Base-by-base conservation (phyloP, 805 yeast genomes). In the Jamesozyma gamospora region DNA sequence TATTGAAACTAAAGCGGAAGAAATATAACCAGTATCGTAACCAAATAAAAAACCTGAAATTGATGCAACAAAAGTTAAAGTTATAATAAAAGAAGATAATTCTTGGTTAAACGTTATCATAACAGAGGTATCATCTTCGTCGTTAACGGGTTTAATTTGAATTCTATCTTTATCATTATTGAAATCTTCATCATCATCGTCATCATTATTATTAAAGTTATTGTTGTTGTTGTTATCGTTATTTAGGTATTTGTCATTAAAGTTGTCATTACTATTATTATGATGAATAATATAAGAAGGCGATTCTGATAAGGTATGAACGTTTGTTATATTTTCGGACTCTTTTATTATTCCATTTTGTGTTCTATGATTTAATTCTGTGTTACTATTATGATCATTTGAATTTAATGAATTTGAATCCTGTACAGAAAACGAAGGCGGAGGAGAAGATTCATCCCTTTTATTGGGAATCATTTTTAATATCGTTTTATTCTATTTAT, bases 21-120 rank as follows among this genome's bases (percentile, higher is more conserved):
- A 90, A 32, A 90, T 88, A 63, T 90, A 90, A 50, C 97, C 97
- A 1, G 97, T 90, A 61, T 90, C 98, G 56, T 90, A 90, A 50
- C 98, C 98, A 63, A 90, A 90, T 86, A 90, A 77, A 63, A 88
- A 86, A 1, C 97, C 97, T 0, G 96, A 87, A 46, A 90, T 80
- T 7, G 96, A 87, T 0, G 96, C 77, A 21, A 79, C 77, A 37
- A 79, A 67, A 0, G 95, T 83, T 38, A 87, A 62, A 21, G 74
- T 62, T 18, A 86, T 64, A 36, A 87, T 85, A 52, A 83, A 63
- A 7, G 68, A 62, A 10, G 92, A 71, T 3, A 84, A 79, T 41
- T 63, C 70, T 11, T 72, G 69, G 50, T 70, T 69, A 59, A 74
- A 64, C 0, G 72, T 64, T 55, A 70, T 65, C 48, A 70, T 52